A percentile compares a stretch with the other conserved stretches of the same genome.
phyloP scores from a whole-genome alignment of 345 rosid species.

The Eucalyptus sp. region DNA sequence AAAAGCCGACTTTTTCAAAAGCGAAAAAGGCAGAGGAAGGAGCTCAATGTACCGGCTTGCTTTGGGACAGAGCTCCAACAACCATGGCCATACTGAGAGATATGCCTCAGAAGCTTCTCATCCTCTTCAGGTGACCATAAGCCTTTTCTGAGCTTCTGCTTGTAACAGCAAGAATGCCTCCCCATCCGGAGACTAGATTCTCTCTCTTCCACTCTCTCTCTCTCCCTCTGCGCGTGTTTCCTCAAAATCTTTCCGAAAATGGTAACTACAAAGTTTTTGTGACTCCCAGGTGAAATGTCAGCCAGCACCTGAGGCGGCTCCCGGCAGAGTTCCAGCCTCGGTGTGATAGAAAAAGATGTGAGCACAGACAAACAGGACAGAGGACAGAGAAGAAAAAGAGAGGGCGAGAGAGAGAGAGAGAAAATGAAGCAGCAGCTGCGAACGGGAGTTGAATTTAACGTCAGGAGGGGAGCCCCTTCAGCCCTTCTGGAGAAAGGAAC shows the following conservation, averaged over 20 bases:
- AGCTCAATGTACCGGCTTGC: constrained; percentile 52
- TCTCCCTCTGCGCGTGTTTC: background rate
- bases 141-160: constrained; percentile 92
- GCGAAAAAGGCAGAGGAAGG: background rate
- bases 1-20: background rate
- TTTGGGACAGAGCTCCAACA: constrained; percentile 99
- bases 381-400: background rate
- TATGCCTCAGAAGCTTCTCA: constrained; percentile 78
- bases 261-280: background rate
- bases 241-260: background rate
- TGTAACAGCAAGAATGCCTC: constrained; percentile 92
- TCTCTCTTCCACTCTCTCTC: background rate
- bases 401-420: constrained; percentile 7
- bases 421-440: constrained; percentile 35
- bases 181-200: constrained; percentile 34
- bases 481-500: background rate
- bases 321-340: background rate
- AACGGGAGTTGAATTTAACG: constrained; percentile 33
- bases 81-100: constrained; percentile 86
- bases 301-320: background rate
- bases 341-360: background rate
- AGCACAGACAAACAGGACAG: background rate
- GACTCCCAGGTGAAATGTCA: background rate
- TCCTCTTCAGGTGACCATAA: constrained; percentile 98
- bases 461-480: constrained; percentile 5